A percentile compares a stretch with the other conserved stretches of the same genome.
Conservation (phyloP, 345 rosid genomes). For the Citrus maxima region DNA sequence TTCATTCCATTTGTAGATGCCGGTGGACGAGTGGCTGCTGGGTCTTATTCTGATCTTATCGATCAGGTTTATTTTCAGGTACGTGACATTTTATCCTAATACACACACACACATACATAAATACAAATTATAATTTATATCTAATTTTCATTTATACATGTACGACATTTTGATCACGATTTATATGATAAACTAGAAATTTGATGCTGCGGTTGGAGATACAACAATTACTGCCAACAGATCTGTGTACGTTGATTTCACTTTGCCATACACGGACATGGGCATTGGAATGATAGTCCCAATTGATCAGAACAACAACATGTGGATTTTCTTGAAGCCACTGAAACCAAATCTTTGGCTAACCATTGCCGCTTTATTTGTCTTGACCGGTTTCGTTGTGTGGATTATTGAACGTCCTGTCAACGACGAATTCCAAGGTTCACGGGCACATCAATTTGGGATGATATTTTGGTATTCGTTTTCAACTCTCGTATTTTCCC, state of each 20-base stretch:
- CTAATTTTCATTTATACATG: neutral
- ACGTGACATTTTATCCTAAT: neutral
- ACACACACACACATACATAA: no score
- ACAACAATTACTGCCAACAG: constrained; percentile 11
- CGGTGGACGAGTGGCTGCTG: neutral
- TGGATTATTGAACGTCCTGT: constrained; percentile 18
- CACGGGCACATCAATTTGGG: neutral
- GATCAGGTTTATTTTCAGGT: constrained; percentile 33
- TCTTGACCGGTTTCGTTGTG: constrained; percentile 22
- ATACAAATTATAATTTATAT: neutral
- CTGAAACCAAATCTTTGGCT: constrained; percentile 22
- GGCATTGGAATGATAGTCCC: constrained; percentile 20
- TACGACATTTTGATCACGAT: neutral
- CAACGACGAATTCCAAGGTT: neutral
- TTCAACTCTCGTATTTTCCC: constrained; percentile 9
- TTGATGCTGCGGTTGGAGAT: neutral
- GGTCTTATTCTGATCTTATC: constrained; percentile 27
- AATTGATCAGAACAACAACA: constrained; percentile 8
- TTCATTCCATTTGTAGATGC: constrained; percentile 15
- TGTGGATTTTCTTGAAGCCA: constrained; percentile 25
- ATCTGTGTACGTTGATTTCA: constrained; percentile 39
- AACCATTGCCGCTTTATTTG: constrained; percentile 10
- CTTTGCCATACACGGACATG: constrained; percentile 35
- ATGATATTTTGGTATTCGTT: constrained; percentile 10
- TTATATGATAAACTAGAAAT: neutral